Evolutionary conservation across 2,329 filamentous ascomycete genomes (phyloP).

Genomic region (Graphilbum ipis-grandicollis): DNA sequence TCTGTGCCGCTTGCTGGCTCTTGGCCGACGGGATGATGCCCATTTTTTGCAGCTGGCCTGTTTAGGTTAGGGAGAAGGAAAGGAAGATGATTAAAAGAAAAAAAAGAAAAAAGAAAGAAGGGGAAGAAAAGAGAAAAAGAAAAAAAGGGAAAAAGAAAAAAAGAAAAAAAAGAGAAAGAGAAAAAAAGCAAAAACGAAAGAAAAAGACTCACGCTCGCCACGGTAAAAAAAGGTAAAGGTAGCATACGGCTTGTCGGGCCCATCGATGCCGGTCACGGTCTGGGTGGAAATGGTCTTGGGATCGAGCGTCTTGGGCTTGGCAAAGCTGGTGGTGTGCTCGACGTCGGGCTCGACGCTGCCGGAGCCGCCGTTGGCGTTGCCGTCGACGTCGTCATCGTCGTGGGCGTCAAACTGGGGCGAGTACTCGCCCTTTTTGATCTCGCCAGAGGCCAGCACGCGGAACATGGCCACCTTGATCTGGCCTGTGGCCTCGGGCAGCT

Average conservation of each 20-base stretch:
- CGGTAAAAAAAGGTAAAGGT: slow-evolving; percentile 97
- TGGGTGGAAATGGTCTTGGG: slow-evolving; percentile 97
- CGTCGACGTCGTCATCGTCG: slow-evolving; percentile 63
- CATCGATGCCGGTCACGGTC: slow-evolving; percentile 96
- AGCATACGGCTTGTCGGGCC: slow-evolving; percentile 88
- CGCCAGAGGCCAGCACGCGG: slow-evolving; percentile 82
- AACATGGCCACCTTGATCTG: slow-evolving; percentile 98
- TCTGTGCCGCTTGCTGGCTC: slow-evolving; percentile 40
- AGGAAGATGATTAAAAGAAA: background rate
- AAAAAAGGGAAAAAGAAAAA: background rate
- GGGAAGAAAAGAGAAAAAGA: background rate
- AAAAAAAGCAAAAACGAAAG: no score
- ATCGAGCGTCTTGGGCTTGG: slow-evolving; percentile 88
- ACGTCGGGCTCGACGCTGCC: slow-evolving; percentile 60
- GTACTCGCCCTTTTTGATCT: slow-evolving; percentile 96
- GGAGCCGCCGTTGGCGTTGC: slow-evolving; percentile 26
- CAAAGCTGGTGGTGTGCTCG: slow-evolving; percentile 95
- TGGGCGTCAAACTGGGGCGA: slow-evolving; percentile 95
- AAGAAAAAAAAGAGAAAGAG: background rate
- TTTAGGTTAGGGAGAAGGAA: background rate
- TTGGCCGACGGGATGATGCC: slow-evolving; percentile 63
- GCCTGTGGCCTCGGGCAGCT: slow-evolving; percentile 81
- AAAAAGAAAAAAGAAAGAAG: background rate
- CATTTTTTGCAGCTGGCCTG: slow-evolving; percentile 93
- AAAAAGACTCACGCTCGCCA: slow-evolving; percentile 64